These are phyloP conservation scores for Aspergillus awamori DNA, from an alignment of 2,329 filamentous ascomycete species.

Conservation along the genomic window DNA sequence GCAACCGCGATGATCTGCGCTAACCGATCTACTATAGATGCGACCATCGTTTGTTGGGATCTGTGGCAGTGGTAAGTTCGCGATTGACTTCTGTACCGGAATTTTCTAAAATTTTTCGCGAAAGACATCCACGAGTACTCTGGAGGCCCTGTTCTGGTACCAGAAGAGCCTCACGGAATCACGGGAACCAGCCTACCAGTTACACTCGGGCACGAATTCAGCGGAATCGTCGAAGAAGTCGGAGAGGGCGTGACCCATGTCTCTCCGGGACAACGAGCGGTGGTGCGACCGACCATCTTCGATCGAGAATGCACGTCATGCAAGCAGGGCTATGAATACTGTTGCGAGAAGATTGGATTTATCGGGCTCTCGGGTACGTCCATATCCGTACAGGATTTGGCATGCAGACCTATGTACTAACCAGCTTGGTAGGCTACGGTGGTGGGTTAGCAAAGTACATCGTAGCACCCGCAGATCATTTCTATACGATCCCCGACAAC, in stretches of 20 bases:
- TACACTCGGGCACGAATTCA: conserved; percentile 67
- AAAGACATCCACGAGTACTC: conserved; percentile 58
- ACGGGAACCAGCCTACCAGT: conserved; percentile 61
- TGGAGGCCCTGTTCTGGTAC: conserved; percentile 53
- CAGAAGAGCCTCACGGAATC: conserved; percentile 58
- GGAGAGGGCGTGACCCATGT: conserved; percentile 54
- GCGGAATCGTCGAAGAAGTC: conserved; percentile 62
- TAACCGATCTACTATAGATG: conserved; percentile 16
- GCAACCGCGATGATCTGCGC: neutral
- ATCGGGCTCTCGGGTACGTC: conserved; percentile 51
- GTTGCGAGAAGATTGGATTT: conserved; percentile 61
- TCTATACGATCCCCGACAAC: conserved; percentile 29
- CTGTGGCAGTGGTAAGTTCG: conserved; percentile 34
- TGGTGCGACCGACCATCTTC: conserved; percentile 57
- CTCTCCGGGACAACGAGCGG: conserved; percentile 50
- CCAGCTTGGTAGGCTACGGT: conserved; percentile 26
- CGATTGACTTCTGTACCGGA: neutral
- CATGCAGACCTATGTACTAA: too few relatives aligned
- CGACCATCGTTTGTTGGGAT: conserved; percentile 40
- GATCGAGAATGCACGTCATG: conserved; percentile 40
- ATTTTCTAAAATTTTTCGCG: neutral
- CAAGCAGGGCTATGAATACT: conserved; percentile 63
- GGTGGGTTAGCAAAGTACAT: conserved; percentile 33
- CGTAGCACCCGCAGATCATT: conserved; percentile 29
- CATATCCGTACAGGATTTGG: too few relatives aligned